A percentile compares a stretch with the other conserved stretches of the same genome.
Evolutionary conservation across 2,329 filamentous ascomycete genomes (phyloP).

Genomic region (Torrubiella hemipterigena): DNA sequence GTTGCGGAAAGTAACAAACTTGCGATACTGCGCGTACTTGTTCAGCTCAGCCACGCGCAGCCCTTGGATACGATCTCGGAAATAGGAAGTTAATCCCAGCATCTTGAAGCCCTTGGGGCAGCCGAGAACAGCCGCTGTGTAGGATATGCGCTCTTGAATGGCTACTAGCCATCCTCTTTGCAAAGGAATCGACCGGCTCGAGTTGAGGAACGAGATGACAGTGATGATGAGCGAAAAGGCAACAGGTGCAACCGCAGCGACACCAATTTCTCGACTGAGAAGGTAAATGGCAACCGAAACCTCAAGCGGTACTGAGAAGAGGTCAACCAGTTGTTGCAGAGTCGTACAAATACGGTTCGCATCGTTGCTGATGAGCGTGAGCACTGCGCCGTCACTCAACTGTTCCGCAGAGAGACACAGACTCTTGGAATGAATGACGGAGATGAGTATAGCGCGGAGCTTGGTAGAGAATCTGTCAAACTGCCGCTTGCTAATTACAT

Average conservation of each 20-base stretch:
- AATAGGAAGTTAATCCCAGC: neutral
- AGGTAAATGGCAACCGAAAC: slow-evolving; percentile 6
- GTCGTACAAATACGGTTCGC: slow-evolving; percentile 4
- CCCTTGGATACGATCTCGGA: slow-evolving; percentile 1
- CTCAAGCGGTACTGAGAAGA: slow-evolving; percentile 4
- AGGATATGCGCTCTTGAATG: slow-evolving; percentile 4
- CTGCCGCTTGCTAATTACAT: slow-evolving; percentile 13
- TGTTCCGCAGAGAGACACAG: neutral
- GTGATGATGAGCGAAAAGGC: slow-evolving; percentile 6
- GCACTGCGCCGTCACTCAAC: neutral
- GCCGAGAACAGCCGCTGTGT: slow-evolving; percentile 1
- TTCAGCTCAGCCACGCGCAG: slow-evolving; percentile 1
- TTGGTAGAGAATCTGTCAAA: neutral
- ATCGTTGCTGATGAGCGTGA: slow-evolving; percentile 5
- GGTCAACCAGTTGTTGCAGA: neutral
- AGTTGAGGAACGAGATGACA: too few relatives aligned
- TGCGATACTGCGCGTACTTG: slow-evolving; percentile 2
- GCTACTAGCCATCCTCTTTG: slow-evolving; percentile 4
- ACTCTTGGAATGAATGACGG: slow-evolving; percentile 5
- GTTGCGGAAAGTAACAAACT: slow-evolving; percentile 4
- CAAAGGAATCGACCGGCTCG: slow-evolving; percentile 2
- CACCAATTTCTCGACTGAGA: slow-evolving; percentile 6
- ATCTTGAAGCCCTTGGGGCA: slow-evolving; percentile 4
- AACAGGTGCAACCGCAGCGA: slow-evolving; percentile 7
- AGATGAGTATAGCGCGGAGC: slow-evolving; percentile 2